These are phyloP conservation scores for Marvania coccoides DNA, from an alignment of 139 green algal genomes.

Conservation along the genomic window DNA sequence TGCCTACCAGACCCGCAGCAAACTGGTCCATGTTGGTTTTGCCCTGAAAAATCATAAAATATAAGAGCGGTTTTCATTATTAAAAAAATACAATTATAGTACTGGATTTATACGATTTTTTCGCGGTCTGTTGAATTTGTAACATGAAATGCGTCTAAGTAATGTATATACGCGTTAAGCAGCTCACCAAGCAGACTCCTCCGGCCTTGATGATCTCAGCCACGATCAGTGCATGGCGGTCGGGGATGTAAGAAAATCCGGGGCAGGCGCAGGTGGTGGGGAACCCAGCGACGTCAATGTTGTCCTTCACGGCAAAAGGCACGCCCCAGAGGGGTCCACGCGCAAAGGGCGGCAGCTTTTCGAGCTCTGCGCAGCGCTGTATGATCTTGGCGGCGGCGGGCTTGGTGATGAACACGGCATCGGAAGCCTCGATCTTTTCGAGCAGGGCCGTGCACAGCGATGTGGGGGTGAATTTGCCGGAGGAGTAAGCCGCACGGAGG, in stretches of 20 bases:
- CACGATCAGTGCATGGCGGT: slow-evolving; percentile 27
- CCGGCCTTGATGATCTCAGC: slow-evolving; percentile 45
- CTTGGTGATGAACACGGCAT: slow-evolving; percentile 33
- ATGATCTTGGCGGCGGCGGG: slow-evolving; percentile 21
- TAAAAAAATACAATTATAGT: neutral
- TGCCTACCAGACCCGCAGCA: slow-evolving; percentile 70
- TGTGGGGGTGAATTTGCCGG: slow-evolving; percentile 22
- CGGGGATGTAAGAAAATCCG: slow-evolving; percentile 47
- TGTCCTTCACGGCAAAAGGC: slow-evolving; percentile 76
- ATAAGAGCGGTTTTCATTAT: neutral
- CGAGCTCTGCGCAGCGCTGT: slow-evolving; percentile 10
- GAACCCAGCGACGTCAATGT: slow-evolving; percentile 64
- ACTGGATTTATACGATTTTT: too few relatives aligned
- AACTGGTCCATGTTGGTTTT: slow-evolving; percentile 87
- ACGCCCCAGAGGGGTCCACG: slow-evolving; percentile 54
- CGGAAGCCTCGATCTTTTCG: slow-evolving; percentile 7
- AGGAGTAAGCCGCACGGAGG: slow-evolving; percentile 33
- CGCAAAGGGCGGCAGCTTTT: neutral
- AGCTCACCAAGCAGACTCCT: too few relatives aligned
- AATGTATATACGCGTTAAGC: too few relatives aligned
- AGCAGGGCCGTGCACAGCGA: slow-evolving; percentile 26
- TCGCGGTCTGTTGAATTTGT: too few relatives aligned
- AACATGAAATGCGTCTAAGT: neutral
- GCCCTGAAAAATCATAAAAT: slow-evolving; percentile 43
- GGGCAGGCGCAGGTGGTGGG: slow-evolving; percentile 63